Conservation (phyloP, 1,139 yeast genomes). For the Meyerozyma guilliermondii region DNA sequence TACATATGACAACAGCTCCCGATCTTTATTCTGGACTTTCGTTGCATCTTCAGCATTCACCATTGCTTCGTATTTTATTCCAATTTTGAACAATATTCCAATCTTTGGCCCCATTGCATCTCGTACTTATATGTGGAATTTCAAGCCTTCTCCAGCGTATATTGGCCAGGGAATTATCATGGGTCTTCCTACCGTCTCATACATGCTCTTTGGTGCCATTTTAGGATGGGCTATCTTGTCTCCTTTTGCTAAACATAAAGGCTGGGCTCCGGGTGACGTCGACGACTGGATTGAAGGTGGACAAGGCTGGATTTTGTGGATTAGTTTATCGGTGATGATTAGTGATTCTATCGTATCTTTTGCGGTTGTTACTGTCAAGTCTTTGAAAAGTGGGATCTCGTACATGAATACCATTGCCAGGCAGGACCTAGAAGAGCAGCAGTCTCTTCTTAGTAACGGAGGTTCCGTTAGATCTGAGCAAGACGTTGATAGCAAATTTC, state of each 20-base stretch:
- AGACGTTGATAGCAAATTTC: slow-evolving; percentile 26
- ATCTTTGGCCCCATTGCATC: slow-evolving; percentile 70
- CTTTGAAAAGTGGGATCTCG: slow-evolving; percentile 18
- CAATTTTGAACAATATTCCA: slow-evolving; percentile 64
- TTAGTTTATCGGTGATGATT: slow-evolving; percentile 89
- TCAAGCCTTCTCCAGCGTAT: slow-evolving; percentile 96
- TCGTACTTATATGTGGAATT: slow-evolving; percentile 68
- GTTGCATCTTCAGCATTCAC: slow-evolving; percentile 70
- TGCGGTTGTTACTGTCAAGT: slow-evolving; percentile 51
- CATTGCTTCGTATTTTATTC: slow-evolving; percentile 63
- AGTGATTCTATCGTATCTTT: slow-evolving; percentile 86
- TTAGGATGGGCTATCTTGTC: slow-evolving; percentile 91
- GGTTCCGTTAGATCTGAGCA: slow-evolving; percentile 3
- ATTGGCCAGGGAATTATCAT: slow-evolving; percentile 96
- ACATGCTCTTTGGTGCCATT: slow-evolving; percentile 86
- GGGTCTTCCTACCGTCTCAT: slow-evolving; percentile 89
- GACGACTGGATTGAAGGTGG: slow-evolving; percentile 93
- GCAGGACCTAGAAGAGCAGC: background rate
- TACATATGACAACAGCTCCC: slow-evolving; percentile 53
- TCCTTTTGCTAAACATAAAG: slow-evolving; percentile 62
- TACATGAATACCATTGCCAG: slow-evolving; percentile 3
- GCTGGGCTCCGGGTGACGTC: slow-evolving; percentile 88
- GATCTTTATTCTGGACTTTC: slow-evolving; percentile 56
- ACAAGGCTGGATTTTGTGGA: slow-evolving; percentile 98
- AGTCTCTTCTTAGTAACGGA: slow-evolving; percentile 1